A percentile compares a stretch with the other conserved stretches of the same genome.
Conservation (phyloP, 208 protist species). For the Vickermania ingenoplastis region DNA sequence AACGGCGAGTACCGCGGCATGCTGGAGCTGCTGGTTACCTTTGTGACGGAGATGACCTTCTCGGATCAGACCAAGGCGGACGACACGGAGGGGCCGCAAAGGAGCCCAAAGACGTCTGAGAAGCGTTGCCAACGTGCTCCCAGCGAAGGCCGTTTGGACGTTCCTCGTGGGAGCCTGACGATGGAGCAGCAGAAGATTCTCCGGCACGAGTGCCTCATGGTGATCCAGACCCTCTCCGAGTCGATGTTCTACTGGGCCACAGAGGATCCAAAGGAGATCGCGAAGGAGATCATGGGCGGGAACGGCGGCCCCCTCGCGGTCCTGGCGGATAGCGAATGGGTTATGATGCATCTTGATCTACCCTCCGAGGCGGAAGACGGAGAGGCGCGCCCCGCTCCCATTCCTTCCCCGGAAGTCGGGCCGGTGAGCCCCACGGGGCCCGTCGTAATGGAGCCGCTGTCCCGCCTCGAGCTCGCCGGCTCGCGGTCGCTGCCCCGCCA, state of each 20-base stretch:
- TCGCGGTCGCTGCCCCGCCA: not conserved
- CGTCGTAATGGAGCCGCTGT: not conserved
- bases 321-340: conserved; percentile 6
- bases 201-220: conserved; percentile 51
- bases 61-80: conserved; percentile 26
- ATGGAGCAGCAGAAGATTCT: conserved; percentile 72
- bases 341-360: conserved; percentile 15
- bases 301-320: conserved; percentile 1
- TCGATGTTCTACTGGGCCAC: conserved; percentile 68
- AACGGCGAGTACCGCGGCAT: conserved; percentile 54
- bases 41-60: conserved; percentile 58
- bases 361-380: conserved; percentile 10
- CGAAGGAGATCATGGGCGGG: conserved; percentile 6
- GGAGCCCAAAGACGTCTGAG: not conserved
- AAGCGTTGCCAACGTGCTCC: not conserved
- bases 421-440: not conserved
- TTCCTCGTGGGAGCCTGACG: conserved; percentile 25
- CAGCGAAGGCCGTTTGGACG: not conserved
- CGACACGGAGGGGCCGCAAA: not conserved
- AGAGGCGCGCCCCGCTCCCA: conserved; percentile 2
- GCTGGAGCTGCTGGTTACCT: conserved; percentile 66
- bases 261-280: conserved; percentile 65
- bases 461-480: not conserved
- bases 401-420: no score
- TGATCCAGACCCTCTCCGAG: conserved; percentile 42